Base-by-base conservation (phyloP, 306 rosid genomes). In the Vigna unguiculata region DNA sequence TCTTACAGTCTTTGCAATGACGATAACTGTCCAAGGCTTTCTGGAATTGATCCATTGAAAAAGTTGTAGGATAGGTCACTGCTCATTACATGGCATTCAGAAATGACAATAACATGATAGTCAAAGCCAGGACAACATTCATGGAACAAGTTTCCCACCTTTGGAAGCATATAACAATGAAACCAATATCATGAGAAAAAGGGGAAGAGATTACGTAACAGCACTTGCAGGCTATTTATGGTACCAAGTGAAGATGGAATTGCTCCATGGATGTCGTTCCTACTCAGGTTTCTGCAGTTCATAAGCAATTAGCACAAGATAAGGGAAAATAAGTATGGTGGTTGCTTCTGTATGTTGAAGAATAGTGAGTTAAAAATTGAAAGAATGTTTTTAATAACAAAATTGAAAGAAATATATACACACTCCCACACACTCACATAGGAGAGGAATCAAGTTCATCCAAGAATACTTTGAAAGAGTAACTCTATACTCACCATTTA, bases 51-150 rank as follows among this genome's bases (percentile, higher is more conserved):
- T 76, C 91, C 96, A 54, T 86, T 83, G 63, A 92, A 86, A 55
- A 71, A 69, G 80, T 92, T 92, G 86, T 81, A 86, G 60, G 96
- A 90, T 75, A 90, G 85, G 83, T 92, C 97, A 88, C 97, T 90
- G 87, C 55, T 53, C 70, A 52, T 64, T 32, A 71, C 71, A 83
- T 59, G 62, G 53, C 14, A 75, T 51, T 80, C 72, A 66, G 66
- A 43, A 38, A 76, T 57, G 52, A 76, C 71, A 77, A 14, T 24
- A 53, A 48, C 28, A 53, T 58, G 70, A 73, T 48, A 54, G 25
- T 65, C 40, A 43, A 63, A 61, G 72, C 62, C 74, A 43, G 41
- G 34, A 25, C n/a, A 49, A 58, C 32, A 53, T 54, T 78, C 40
- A 43, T 19, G 46, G 55, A 43, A 59, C 43, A 36, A 28, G 73